Evolutionary conservation across 768 basidiomycete species (phyloP).

Genomic region (Trametopsis cervina): DNA sequence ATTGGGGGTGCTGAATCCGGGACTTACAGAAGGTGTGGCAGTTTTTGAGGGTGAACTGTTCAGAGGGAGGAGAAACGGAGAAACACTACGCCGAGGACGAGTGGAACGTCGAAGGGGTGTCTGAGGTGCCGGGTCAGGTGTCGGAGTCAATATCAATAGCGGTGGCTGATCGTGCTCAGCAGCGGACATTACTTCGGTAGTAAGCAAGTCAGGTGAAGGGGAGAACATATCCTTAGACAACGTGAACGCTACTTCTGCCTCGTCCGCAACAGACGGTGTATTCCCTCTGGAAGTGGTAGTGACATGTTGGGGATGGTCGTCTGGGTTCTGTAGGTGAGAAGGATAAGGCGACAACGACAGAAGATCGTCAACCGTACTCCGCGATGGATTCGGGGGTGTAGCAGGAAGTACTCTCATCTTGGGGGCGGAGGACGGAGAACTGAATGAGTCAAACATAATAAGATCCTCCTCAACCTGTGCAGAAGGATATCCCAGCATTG

Average conservation of each 20-base stretch:
- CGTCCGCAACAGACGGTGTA: slow-evolving; percentile 2
- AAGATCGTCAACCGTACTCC: slow-evolving; percentile 6
- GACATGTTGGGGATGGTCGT: not conserved
- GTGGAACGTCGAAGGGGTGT: slow-evolving; percentile 13
- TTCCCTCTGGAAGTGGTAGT: not conserved
- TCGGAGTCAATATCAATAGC: not conserved
- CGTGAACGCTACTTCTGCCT: not conserved
- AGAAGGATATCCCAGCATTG: too few species aligned
- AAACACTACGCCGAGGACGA: slow-evolving; percentile 10
- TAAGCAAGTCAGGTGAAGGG: not conserved
- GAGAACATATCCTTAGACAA: not conserved
- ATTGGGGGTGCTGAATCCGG: not conserved
- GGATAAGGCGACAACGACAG: not conserved
- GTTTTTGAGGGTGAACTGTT: not conserved
- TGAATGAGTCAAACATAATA: slow-evolving; percentile 9
- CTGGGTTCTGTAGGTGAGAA: not conserved
- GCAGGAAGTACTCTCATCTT: slow-evolving; percentile 1
- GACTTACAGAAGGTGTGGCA: not conserved
- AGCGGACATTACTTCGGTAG: not conserved
- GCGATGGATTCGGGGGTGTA: slow-evolving; percentile 1
- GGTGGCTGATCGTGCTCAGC: not conserved
- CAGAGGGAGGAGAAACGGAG: slow-evolving; percentile 6
- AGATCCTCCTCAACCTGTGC: slow-evolving; percentile 1
- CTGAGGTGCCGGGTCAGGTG: not conserved
- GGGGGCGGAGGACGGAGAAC: not conserved